Evolutionary conservation across 805 yeast genomes (phyloP), one percentile per base, ranked within the genome.

Genomic region (Hanseniaspora nectarophila): DNA sequence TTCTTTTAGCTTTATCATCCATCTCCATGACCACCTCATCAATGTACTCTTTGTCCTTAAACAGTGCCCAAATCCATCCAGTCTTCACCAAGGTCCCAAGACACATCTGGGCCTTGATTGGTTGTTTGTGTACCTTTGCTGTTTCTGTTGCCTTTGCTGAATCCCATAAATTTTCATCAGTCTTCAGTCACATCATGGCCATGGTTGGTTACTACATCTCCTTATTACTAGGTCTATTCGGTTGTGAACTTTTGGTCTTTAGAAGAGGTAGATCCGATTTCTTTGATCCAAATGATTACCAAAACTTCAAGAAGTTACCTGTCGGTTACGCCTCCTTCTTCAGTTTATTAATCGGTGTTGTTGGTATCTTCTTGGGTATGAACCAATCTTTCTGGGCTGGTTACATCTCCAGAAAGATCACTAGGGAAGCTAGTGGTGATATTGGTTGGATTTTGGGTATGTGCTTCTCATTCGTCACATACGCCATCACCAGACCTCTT

Each of bases 1-100:
- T 88, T 26, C 33, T 88, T 9, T 70, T 88, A 56, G 85, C 94
- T 15, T 69, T 88, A 57, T 85, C 95, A 37, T 85, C 95, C 35
- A 81, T 88, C 53, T 82, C 95, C 59, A 87, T 86, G 74, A 87
- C 86, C 70, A 77, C 86, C 67, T 95, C 95, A 68, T 88, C 87
- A 72, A 80, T 86, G 83, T 88, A 88, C 73, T 84, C 95, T 20
- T 77, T 86, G 62, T 88, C 86, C 42, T 73, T 88, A 61, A 80
- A 88, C 56, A 87, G 88, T 26, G 96, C 88, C 69, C 80, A 92
- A 40, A 70, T 82, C 59, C 83, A 89, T 82, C 75, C 82, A 48
- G 77, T 76, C 55, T 75, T 87, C 60, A 71, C 78, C 28, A 75
- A 73, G 61, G 72, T 88, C 49, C 97, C 96, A 62, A 78, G 95